These are phyloP conservation scores for Entomortierella parvispora DNA, from an alignment of 192 early-diverging fungal species.

Conservation along the genomic window DNA sequence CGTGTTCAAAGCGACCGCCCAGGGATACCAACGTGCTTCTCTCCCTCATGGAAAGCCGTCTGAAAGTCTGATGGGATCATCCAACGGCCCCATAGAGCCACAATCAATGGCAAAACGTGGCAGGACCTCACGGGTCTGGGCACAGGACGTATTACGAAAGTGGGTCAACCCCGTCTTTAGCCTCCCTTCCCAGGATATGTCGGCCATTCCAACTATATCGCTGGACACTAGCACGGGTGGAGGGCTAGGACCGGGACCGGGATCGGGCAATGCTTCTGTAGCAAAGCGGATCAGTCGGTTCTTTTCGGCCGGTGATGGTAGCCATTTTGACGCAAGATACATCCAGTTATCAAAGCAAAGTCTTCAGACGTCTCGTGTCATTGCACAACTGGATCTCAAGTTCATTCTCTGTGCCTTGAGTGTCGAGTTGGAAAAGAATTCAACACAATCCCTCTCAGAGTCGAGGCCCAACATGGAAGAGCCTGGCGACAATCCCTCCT, in stretches of 20 bases:
- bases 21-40: too few relatives aligned
- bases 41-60: background rate
- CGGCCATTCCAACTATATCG: conserved; percentile 24
- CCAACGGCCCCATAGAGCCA: background rate
- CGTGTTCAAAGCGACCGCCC: too few relatives aligned
- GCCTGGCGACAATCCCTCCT: too few relatives aligned
- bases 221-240: conserved; percentile 1
- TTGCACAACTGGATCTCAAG: conserved; percentile 75
- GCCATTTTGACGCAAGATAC: conserved; percentile 12
- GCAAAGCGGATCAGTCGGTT: conserved; percentile 26
- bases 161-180: conserved; percentile 52
- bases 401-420: conserved; percentile 65
- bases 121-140: conserved; percentile 46
- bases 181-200: conserved; percentile 1
- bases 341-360: conserved; percentile 55
- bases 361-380: conserved; percentile 53
- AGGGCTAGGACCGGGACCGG: background rate
- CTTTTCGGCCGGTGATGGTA: conserved; percentile 10
- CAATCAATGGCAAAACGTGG: background rate
- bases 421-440: too few relatives aligned
- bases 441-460: too few relatives aligned
- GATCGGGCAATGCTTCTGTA: background rate
- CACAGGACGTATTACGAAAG: conserved; percentile 49
- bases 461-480: background rate
- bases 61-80: background rate